phyloP scores from a whole-genome alignment of 2,329 filamentous ascomycete genomes.

The Arachnopeziza araneosa region DNA sequence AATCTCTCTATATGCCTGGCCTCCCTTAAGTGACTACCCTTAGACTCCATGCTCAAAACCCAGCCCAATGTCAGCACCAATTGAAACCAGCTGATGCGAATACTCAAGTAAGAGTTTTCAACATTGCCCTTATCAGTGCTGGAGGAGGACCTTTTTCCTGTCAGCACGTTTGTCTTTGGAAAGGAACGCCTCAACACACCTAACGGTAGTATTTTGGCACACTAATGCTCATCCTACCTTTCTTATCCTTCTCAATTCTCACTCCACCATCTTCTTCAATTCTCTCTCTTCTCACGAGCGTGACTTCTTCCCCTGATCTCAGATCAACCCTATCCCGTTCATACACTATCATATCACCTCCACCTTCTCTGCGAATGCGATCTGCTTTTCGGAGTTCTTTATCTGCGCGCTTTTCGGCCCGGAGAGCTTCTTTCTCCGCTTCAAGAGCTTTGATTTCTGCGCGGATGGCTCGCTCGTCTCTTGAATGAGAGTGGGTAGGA shows the following conservation, averaged over 20 bases:
- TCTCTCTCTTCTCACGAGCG: conserved; percentile 45
- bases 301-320: conserved; percentile 32
- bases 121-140: conserved; percentile 61
- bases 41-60: neutral
- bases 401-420: conserved; percentile 49
- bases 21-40: neutral
- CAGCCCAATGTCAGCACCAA: no score
- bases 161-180: neutral
- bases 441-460: conserved; percentile 69
- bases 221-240: conserved; percentile 91
- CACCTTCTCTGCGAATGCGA: conserved; percentile 50
- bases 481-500: conserved; percentile 28
- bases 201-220: conserved; percentile 57
- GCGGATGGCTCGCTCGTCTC: conserved; percentile 54
- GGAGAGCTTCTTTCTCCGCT: conserved; percentile 53
- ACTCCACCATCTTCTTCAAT: conserved; percentile 53
- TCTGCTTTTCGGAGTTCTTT: conserved; percentile 40
- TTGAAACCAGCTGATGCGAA: neutral
- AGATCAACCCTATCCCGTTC: conserved; percentile 41
- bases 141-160: conserved; percentile 54
- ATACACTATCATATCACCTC: conserved; percentile 55
- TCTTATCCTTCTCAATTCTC: conserved; percentile 81
- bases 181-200: neutral
- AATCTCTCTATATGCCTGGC: neutral
- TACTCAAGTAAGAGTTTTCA: conserved; percentile 60